These are phyloP conservation scores for Senna siamea DNA, from an alignment of 306 rosid genomes.

Conservation along the genomic window DNA sequence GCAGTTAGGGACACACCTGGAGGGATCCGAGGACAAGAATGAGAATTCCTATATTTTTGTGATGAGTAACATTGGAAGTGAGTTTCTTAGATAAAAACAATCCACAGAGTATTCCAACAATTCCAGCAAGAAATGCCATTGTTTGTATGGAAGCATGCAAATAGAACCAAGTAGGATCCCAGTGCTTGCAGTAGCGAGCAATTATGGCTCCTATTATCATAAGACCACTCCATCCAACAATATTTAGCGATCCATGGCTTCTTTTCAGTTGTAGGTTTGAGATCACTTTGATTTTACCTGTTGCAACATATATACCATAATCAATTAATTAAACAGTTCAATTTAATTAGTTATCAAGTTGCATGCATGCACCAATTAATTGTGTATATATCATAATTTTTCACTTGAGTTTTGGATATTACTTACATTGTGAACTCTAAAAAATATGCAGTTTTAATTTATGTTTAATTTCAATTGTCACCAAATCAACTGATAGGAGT, in stretches of 20 bases:
- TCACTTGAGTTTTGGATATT: no score
- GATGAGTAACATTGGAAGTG: background rate
- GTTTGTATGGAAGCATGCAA: conserved; percentile 40
- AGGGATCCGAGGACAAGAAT: conserved; percentile 38
- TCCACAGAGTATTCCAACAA: conserved; percentile 36
- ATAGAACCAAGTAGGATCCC: conserved; percentile 51
- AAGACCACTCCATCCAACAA: conserved; percentile 37
- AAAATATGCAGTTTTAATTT: no score
- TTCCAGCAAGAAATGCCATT: conserved; percentile 20
- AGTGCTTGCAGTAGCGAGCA: conserved; percentile 33
- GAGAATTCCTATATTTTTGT: conserved; percentile 37
- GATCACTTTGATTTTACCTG: conserved; percentile 2
- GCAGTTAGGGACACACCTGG: conserved; percentile 8
- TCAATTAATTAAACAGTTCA: no score
- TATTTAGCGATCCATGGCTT: conserved; percentile 41
- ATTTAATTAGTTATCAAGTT: no score
- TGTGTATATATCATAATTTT: no score
- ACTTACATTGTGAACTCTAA: no score
- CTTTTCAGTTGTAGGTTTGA: conserved; percentile 23
- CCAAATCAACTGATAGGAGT: no score
- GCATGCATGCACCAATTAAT: no score
- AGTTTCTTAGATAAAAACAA: conserved; percentile 32
- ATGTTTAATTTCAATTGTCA: no score
- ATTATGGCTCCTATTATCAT: conserved; percentile 41
- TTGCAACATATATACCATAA: background rate